Percentiles rank a stretch among this genome's conserved stretches.
Evolutionary conservation across 2,329 filamentous ascomycete species (phyloP).

Genomic region (Plenodomus lindquistii): DNA sequence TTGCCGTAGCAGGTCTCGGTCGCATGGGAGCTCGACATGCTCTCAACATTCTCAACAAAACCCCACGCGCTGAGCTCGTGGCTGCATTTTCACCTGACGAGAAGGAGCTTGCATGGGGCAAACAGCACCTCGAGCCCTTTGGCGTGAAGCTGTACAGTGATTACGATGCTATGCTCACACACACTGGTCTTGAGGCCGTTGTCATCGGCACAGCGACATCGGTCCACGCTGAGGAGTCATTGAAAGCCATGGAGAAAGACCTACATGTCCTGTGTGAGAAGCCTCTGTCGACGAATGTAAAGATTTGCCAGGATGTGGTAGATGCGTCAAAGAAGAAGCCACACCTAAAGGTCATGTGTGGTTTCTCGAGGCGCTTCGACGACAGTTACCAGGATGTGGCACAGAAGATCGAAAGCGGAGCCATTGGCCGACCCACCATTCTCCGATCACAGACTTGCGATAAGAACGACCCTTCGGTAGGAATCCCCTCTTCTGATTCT

Average conservation of each 20-base stretch:
- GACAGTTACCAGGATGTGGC: constrained; percentile 47
- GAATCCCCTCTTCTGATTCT: neutral
- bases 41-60: constrained; percentile 52
- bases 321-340: constrained; percentile 42
- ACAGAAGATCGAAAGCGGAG: constrained; percentile 40
- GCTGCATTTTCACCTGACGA: constrained; percentile 55
- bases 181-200: constrained; percentile 49
- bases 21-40: constrained; percentile 60
- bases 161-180: constrained; percentile 54
- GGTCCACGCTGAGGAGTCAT: constrained; percentile 42
- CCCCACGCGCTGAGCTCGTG: constrained; percentile 54
- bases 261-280: constrained; percentile 47
- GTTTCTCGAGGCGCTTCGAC: constrained; percentile 53
- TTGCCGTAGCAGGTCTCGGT: constrained; percentile 56
- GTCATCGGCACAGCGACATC: constrained; percentile 42
- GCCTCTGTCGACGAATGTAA: constrained; percentile 42
- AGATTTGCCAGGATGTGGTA: constrained; percentile 37
- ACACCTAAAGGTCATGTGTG: constrained; percentile 50
- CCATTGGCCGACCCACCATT: constrained; percentile 47
- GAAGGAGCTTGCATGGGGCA: constrained; percentile 52
- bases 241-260: constrained; percentile 40
- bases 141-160: constrained; percentile 52
- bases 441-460: constrained; percentile 51
- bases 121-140: constrained; percentile 48
- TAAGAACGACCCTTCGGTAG: constrained; percentile 32